Evolutionary conservation across 805 yeast species (phyloP), one percentile per base, ranked within the genome.

Genomic region (Metschnikowia arizonensis): DNA sequence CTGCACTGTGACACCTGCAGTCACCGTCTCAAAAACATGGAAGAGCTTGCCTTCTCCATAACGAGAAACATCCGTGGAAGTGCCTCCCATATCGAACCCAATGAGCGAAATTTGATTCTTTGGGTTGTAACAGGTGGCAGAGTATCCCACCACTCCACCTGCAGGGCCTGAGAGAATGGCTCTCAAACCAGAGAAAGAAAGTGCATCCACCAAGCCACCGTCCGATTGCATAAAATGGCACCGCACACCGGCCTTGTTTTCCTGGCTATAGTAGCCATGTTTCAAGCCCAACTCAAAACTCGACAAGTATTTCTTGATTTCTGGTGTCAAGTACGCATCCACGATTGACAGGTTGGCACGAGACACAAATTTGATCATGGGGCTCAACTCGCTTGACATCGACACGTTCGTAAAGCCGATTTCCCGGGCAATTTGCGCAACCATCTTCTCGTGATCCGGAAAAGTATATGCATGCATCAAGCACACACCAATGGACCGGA

Each of bases 141-240:
- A 87, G 56, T 81, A 87, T 0, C 98, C 98, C 28, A 91, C 97
- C 47, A 91, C 95, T 40, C 98, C 98, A 31, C 98, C 98, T 8
- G 98, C 98, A 2, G 98, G 98, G 2, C 98, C 98, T 1, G 97
- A 88, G 29, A 91, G 66, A 40, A 91, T 85, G 3, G 98, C 96
- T 54, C 81, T 77, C 30, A 91, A 69, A 1, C 98, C 98, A 0
- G 96, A 83, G 61, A 91, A 91, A 40, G 79, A 76, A 18, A 79
- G 72, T 57, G 93, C 89, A 45, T 88, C 88, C 18, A 90, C 89
- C 48, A 91, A 74, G 2, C 98, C 98, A 47, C 98, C 98, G 62
- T 91, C 96, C 10, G 96, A 86, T 65, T 91, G 96, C 98, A 91
- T 91, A 64, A 91, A 91, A 54, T 85, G 83, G 48, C 87, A 78